phyloP scores from a whole-genome alignment of 768 basidiomycete genomes.

The Paxillus ammoniavirescens region DNA sequence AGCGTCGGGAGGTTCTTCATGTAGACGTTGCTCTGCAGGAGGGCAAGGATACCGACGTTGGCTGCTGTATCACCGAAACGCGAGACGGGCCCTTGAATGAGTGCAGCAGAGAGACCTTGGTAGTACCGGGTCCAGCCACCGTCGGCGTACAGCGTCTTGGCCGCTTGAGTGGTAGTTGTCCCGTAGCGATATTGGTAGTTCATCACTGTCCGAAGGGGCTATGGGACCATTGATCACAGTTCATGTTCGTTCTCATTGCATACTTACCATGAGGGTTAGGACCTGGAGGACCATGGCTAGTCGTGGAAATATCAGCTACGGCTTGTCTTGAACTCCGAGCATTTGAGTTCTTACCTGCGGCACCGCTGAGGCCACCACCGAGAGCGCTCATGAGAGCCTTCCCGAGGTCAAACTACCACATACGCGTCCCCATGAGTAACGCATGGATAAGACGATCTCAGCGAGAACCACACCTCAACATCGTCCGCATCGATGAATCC shows the following conservation, averaged over 20 bases:
- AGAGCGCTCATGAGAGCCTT: slow-evolving; percentile 78
- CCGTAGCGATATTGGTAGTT: slow-evolving; percentile 95
- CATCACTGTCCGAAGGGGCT: slow-evolving; percentile 96
- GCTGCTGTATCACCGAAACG: slow-evolving; percentile 96
- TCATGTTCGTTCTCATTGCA: neutral
- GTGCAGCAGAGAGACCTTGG: slow-evolving; percentile 81
- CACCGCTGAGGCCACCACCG: slow-evolving; percentile 89
- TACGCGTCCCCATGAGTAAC: slow-evolving; percentile 39
- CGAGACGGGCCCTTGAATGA: slow-evolving; percentile 79
- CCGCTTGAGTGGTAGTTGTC: slow-evolving; percentile 65
- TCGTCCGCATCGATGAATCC: slow-evolving; percentile 70
- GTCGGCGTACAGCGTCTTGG: slow-evolving; percentile 65
- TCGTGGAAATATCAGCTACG: slow-evolving; percentile 5
- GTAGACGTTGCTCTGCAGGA: slow-evolving; percentile 74
- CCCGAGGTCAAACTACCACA: slow-evolving; percentile 69
- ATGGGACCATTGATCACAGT: neutral
- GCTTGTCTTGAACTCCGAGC: neutral
- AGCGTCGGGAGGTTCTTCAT: slow-evolving; percentile 59
- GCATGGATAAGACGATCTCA: slow-evolving; percentile 36
- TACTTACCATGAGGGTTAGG: slow-evolving; percentile 68
- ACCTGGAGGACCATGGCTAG: slow-evolving; percentile 94
- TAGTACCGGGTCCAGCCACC: slow-evolving; percentile 87
- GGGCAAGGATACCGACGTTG: slow-evolving; percentile 86
- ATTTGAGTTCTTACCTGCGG: slow-evolving; percentile 52
- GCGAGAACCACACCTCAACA: slow-evolving; percentile 48